These are phyloP conservation scores for Chlamydomonas schloesseri DNA, from an alignment of 139 green algal genomes.

Conservation along the genomic window DNA sequence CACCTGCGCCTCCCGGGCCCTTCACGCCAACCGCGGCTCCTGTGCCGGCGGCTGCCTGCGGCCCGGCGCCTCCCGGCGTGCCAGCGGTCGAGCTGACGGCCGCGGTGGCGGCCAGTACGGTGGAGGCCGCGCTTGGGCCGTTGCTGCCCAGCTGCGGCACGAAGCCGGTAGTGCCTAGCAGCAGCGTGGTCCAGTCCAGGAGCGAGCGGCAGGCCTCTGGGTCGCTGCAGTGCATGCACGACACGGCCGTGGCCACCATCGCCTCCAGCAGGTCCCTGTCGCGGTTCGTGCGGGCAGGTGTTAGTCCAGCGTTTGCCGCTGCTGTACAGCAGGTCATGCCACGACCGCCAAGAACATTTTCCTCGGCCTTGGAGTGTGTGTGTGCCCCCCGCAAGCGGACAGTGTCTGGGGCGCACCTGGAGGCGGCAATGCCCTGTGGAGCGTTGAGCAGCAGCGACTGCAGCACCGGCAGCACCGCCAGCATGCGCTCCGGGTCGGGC, in stretches of 20 bases:
- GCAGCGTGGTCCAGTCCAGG: constrained; percentile 14
- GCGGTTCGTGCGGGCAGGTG: neutral
- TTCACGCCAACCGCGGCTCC: too few relatives aligned
- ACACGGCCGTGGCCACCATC: neutral
- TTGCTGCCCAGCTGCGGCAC: neutral
- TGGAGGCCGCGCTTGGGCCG: neutral
- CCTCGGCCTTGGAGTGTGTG: too few relatives aligned
- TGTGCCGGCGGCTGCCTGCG: too few relatives aligned
- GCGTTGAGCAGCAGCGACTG: constrained; percentile 31
- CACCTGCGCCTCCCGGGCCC: neutral
- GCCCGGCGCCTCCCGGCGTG: neutral
- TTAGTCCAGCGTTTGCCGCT: too few relatives aligned
- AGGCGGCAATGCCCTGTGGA: constrained; percentile 1
- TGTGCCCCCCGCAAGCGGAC: too few relatives aligned
- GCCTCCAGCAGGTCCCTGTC: constrained; percentile 28
- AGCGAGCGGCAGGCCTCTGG: neutral
- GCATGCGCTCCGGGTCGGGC: neutral
- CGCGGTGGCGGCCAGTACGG: neutral
- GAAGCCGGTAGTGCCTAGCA: constrained; percentile 11
- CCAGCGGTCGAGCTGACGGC: neutral
- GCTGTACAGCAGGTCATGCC: too few relatives aligned
- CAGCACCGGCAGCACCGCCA: constrained; percentile 4
- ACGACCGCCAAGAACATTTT: too few relatives aligned
- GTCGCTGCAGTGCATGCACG: constrained; percentile 16
- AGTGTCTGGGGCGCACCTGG: constrained; percentile 6